Percentiles rank a stretch among this genome's conserved stretches.
Evolutionary conservation across 441 rosid species (phyloP).

Genomic region (Euphorbia celastroides): DNA sequence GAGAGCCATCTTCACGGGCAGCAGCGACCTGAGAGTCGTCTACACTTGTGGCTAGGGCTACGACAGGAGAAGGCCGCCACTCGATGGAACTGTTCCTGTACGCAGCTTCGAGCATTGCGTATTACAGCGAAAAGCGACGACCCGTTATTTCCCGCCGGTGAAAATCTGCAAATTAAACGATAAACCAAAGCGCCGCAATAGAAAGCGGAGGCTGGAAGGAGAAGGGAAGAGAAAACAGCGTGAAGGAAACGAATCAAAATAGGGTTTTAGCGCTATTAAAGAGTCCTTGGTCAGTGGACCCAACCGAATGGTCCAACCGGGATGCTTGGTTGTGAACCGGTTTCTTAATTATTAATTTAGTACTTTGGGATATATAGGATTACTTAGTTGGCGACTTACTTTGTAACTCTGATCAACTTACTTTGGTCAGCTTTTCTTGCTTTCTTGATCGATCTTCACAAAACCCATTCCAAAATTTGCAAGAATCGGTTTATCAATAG

Average conservation of each 20-base stretch:
- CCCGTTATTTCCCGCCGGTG: too few species aligned
- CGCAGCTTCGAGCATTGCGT: constrained; percentile 44
- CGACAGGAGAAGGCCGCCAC: constrained; percentile 90
- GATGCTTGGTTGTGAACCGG: too few species aligned
- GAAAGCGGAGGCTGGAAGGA: too few species aligned
- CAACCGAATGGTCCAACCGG: constrained; percentile 4
- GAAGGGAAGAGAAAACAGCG: neutral
- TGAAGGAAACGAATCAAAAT: neutral
- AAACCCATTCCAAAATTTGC: too few species aligned
- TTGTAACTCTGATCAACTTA: too few species aligned
- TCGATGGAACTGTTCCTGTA: constrained; percentile 67
- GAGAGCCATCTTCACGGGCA: constrained; percentile 89
- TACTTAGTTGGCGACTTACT: too few species aligned
- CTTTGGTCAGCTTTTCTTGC: too few species aligned
- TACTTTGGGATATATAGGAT: too few species aligned
- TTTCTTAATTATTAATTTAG: too few species aligned
- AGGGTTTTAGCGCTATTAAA: constrained; percentile 15
- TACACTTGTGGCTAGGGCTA: constrained; percentile 73
- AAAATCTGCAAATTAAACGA: neutral
- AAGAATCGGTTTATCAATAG: too few species aligned
- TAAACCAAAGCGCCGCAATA: neutral
- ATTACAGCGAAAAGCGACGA: neutral
- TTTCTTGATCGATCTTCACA: too few species aligned
- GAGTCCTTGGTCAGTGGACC: too few species aligned
- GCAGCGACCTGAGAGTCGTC: constrained; percentile 78